Percentiles rank a stretch among this genome's conserved stretches.
phyloP scores from a whole-genome alignment of 306 rosid genomes.

The Fragaria vesca region DNA sequence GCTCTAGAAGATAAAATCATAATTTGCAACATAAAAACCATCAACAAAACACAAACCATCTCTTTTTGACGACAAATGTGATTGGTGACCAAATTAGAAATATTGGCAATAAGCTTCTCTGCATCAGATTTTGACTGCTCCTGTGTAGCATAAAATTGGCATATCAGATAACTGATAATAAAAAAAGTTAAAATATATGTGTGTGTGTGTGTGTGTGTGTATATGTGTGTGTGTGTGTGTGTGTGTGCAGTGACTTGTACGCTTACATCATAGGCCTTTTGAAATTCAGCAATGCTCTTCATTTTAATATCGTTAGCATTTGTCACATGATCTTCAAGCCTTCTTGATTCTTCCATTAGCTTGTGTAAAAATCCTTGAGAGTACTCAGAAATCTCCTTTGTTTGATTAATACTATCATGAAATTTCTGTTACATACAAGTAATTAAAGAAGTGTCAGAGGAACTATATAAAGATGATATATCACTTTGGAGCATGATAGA shows the following conservation, averaged over 20 bases:
- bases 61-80: conserved; percentile 77
- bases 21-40: neutral
- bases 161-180: conserved; percentile 22
- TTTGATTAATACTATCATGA: conserved; percentile 54
- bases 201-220: no score
- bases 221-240: no score
- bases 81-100: conserved; percentile 63
- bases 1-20: neutral
- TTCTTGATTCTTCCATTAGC: conserved; percentile 64
- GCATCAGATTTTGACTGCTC: conserved; percentile 80
- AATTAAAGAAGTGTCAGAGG: conserved; percentile 25
- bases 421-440: conserved; percentile 50
- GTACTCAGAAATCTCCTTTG: conserved; percentile 60
- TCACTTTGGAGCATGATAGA: neutral
- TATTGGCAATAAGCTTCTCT: conserved; percentile 81
- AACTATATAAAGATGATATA: neutral
- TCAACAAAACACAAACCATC: conserved; percentile 48
- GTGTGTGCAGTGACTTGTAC: neutral
- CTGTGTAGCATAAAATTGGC: conserved; percentile 38
- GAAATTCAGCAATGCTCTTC: conserved; percentile 72
- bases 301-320: conserved; percentile 50
- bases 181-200: no score
- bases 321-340: conserved; percentile 53
- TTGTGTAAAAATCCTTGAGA: conserved; percentile 64
- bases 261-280: conserved; percentile 74